Conservation (phyloP, 1,284 basidiomycete genomes). For the Ustilago loliicola region DNA sequence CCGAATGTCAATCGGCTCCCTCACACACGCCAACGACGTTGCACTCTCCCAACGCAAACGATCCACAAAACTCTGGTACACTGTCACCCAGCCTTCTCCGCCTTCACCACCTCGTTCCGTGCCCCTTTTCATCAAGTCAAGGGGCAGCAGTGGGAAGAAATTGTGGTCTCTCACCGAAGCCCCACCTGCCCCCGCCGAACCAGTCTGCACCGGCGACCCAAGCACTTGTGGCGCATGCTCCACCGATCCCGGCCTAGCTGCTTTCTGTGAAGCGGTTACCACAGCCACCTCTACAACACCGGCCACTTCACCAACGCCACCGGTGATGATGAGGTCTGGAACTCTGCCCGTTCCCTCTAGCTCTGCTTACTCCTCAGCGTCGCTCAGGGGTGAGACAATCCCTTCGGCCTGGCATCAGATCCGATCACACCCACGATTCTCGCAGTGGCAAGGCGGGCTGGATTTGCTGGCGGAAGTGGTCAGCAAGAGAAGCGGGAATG, state of each 20-base stretch:
- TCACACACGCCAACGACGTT: constrained; percentile 38
- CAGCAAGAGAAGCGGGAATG: constrained; percentile 45
- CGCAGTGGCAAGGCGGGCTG: constrained; percentile 61
- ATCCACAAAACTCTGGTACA: constrained; percentile 50
- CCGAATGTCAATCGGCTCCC: constrained; percentile 48
- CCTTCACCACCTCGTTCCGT: constrained; percentile 24
- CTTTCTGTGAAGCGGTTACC: constrained; percentile 56
- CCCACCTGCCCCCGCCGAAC: constrained; percentile 19
- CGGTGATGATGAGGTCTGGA: constrained; percentile 21
- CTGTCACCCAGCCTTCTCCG: constrained; percentile 26
- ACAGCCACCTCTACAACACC: constrained; percentile 25
- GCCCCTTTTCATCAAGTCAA: constrained; percentile 23
- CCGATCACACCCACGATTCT: constrained; percentile 65
- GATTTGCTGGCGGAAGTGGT: constrained; percentile 68
- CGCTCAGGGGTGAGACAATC: constrained; percentile 46
- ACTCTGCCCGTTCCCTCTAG: constrained; percentile 21
- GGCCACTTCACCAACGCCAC: constrained; percentile 16
- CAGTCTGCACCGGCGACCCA: constrained; percentile 56
- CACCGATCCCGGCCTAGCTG: constrained; percentile 54
- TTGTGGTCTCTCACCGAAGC: constrained; percentile 30
- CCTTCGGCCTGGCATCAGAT: constrained; percentile 65
- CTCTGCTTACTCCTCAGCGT: background rate
- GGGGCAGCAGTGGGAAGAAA: constrained; percentile 29
- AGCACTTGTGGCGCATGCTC: constrained; percentile 55
- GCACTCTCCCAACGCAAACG: constrained; percentile 29